Evolutionary conservation across 1,139 yeast genomes (phyloP), one percentile per base, ranked within the genome.

Genomic region (Lodderomyces beijingensis): DNA sequence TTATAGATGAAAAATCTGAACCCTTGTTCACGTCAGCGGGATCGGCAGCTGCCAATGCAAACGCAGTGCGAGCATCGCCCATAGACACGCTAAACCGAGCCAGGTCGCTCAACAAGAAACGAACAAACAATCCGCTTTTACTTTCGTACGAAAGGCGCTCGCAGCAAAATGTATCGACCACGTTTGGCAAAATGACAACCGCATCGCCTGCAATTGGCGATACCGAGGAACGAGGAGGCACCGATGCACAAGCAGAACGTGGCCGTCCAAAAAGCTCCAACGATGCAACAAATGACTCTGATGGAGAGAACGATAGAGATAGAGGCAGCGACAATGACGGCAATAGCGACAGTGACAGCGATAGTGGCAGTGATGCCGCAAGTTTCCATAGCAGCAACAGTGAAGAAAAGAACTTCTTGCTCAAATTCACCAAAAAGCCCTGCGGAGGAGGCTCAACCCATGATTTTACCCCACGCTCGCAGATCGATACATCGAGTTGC

Each of bases 41-140:
- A 5, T 22, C 28, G 6, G 31, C 31, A 10, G 31, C 31, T 5
- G 25, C 33, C 12, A 27, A 18, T 5, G 41, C 39, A 31, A 30
- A 31, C 3, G 31, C 31, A 8, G 24, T 16, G 10, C 38, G 45
- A 33, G 45, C 43, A 6, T 42, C 50, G 6, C 43, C 48, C 11
- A 41, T 40, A 20, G 44, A 51, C 3, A 48, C 55, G 6, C 37
- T 55, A 13, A 38, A 51, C 16, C 46, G 69, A 32, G 54, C 64
- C 3, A 50, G 61, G 30, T 59, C 66, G 0, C 45, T 59, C 22
- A 60, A 59, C 32, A 53, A 58, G 34, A 47, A 52, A 32, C 45
- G 50, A 31, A 32, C 34, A 7, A 41, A 43, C 4, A 46, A 52
- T 36, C 41, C 43, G 15, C 28, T 37, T 16, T 33, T 41, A n/a